These are phyloP conservation scores for Ustilago hordei DNA, from an alignment of 1,284 basidiomycete genomes.

Conservation along the genomic window DNA sequence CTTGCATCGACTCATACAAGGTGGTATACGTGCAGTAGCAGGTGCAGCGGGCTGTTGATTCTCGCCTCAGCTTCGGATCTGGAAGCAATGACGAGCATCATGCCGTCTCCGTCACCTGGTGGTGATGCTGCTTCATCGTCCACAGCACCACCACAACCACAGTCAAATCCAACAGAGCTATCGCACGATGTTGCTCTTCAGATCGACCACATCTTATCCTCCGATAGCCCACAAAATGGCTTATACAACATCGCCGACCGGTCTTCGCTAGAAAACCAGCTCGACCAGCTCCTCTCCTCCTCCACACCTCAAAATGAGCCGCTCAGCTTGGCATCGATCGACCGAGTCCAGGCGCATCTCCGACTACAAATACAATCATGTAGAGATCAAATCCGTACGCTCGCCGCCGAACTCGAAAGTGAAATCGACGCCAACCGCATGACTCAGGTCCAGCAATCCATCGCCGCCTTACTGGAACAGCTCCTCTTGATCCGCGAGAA, in stretches of 20 bases:
- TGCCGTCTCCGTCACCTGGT: slow-evolving; percentile 13
- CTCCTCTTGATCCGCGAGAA: slow-evolving; percentile 95
- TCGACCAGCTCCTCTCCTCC: slow-evolving; percentile 33
- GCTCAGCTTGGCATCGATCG: slow-evolving; percentile 35
- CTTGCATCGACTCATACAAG: too few relatives aligned
- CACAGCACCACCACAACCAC: slow-evolving; percentile 13
- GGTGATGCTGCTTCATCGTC: slow-evolving; percentile 6
- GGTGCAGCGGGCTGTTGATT: too few relatives aligned
- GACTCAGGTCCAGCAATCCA: slow-evolving; percentile 39
- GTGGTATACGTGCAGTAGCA: too few relatives aligned
- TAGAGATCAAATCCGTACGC: slow-evolving; percentile 23
- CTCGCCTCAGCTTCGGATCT: background rate
- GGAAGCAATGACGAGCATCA: slow-evolving; percentile 20
- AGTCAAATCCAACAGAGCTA: slow-evolving; percentile 24
- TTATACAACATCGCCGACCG: slow-evolving; percentile 26
- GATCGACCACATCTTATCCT: slow-evolving; percentile 33
- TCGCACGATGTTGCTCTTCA: slow-evolving; percentile 35
- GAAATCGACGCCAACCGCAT: slow-evolving; percentile 51
- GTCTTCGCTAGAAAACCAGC: slow-evolving; percentile 35
- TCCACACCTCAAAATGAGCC: slow-evolving; percentile 19
- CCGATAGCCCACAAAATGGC: slow-evolving; percentile 14
- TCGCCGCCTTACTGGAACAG: slow-evolving; percentile 78
- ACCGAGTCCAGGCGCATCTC: slow-evolving; percentile 38
- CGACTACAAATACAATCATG: slow-evolving; percentile 33
- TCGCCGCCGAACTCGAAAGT: slow-evolving; percentile 38